Percentiles rank a stretch among this genome's conserved stretches.
Conservation (phyloP, 2,329 filamentous ascomycete genomes). For the Penicillium sp. region DNA sequence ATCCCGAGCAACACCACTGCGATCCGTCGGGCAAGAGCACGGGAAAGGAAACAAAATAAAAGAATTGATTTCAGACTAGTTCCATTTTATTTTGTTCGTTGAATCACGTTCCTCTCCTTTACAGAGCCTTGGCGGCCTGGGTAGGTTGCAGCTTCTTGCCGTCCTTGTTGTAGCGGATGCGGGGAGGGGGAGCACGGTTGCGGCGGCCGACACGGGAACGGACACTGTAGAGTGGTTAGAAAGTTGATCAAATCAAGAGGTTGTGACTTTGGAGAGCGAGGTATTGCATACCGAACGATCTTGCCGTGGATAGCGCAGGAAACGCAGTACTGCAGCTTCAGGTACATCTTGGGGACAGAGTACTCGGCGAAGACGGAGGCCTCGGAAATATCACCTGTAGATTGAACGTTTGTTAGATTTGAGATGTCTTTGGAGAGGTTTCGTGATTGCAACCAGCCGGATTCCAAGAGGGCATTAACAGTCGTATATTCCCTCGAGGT, state of each 20-base stretch:
- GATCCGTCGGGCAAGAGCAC: slow-evolving; percentile 14
- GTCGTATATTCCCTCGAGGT: neutral
- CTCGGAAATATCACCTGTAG: slow-evolving; percentile 97
- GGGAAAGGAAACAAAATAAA: slow-evolving; percentile 39
- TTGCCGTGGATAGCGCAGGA: slow-evolving; percentile 99
- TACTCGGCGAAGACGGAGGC: slow-evolving; percentile 99
- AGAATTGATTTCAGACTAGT: slow-evolving; percentile 42
- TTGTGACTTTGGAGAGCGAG: slow-evolving; percentile 30
- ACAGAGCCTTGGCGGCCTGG: slow-evolving; percentile 69
- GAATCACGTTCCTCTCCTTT: slow-evolving; percentile 36
- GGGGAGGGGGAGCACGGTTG: slow-evolving; percentile 97
- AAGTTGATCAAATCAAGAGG: neutral
- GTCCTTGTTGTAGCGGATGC: slow-evolving; percentile 99
- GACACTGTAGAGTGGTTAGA: slow-evolving; percentile 66
- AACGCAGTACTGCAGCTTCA: slow-evolving; percentile 99
- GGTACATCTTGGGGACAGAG: slow-evolving; percentile 99
- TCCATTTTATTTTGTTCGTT: slow-evolving; percentile 40
- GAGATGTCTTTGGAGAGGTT: neutral
- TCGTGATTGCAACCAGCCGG: neutral
- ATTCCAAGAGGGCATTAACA: neutral
- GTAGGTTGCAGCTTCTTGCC: slow-evolving; percentile 98
- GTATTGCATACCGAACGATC: slow-evolving; percentile 92
- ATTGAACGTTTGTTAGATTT: slow-evolving; percentile 2
- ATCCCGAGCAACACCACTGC: slow-evolving; percentile 33
- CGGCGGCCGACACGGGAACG: slow-evolving; percentile 95